Evolutionary conservation across 1,139 yeast genomes (phyloP), one percentile per base, ranked within the genome.

Genomic region (Entelexis paramagnoliae): DNA sequence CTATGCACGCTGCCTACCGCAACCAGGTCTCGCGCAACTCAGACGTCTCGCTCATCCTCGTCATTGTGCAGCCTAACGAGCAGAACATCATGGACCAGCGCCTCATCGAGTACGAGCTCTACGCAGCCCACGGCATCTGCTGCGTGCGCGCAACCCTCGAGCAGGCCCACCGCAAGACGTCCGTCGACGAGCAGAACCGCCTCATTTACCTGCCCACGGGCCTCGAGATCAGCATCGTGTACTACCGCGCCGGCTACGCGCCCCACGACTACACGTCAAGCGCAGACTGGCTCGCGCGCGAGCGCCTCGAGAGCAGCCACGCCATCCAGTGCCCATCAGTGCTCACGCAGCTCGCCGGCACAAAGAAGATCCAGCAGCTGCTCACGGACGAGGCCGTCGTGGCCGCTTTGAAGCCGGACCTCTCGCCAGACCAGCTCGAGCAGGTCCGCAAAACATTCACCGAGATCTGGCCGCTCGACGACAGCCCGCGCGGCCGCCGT

Each of bases 251-350:
- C 0, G 97, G 95, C 0, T 91, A 91, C 66, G 78, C 83, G 0
- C 96, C 97, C 7, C 65, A 72, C 8, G 94, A 83, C 65, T 87
- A 82, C 66, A 74, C 76, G 10, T 60, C 73, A 16, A 74, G 77
- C 45, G 66, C 65, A 16, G 79, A 85, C 41, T 93, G 98, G 98
- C 75, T 75, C 16, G 81, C 86, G 10, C 76, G 98, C 62, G 72
- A 78, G 22, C 65, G 71, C 41, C 72, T 91, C 54, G 98, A 91
- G 65, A 74, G 78, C 26, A 76, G 91, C 8, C 68, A 72, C 50
- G 95, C 97, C 1, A 82, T 91, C 57, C 89, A 91, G 66, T 89
- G 96, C 57, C 98, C 98, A 3, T 81, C 94, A 3, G 70, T 91
- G 33, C 71, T 86, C 56, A 87, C 95, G 2, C 98, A 93, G 67